These are phyloP conservation scores for Sclerotinia sclerotiorum DNA, from an alignment of 2,329 filamentous ascomycete genomes.

Conservation along the genomic window DNA sequence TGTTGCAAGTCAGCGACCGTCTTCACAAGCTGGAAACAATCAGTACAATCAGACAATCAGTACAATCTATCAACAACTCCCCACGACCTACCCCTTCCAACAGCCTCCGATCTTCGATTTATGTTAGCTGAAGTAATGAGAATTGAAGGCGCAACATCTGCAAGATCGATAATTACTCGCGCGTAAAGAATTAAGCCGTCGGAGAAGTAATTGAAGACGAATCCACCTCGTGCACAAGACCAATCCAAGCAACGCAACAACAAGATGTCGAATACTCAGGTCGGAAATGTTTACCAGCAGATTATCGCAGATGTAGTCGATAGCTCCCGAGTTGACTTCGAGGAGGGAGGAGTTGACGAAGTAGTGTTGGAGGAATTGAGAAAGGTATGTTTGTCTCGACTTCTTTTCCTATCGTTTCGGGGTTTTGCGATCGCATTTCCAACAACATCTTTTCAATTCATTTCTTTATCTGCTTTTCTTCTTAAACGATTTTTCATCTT, in stretches of 20 bases:
- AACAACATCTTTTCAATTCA: slow-evolving; percentile 7
- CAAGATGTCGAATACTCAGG: slow-evolving; percentile 40
- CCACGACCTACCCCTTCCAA: slow-evolving; percentile 9
- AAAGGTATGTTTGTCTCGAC: slow-evolving; percentile 67
- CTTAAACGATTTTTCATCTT: slow-evolving; percentile 1
- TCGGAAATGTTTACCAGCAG: slow-evolving; percentile 74
- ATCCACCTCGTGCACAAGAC: background rate
- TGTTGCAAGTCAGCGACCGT: slow-evolving; percentile 6
- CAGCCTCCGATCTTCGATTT: slow-evolving; percentile 1
- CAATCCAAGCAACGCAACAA: slow-evolving; percentile 20
- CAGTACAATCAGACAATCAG: background rate
- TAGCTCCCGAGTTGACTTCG: slow-evolving; percentile 90
- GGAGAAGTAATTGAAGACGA: slow-evolving; percentile 1
- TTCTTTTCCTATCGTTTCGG: background rate
- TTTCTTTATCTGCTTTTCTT: slow-evolving; percentile 12
- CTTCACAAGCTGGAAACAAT: slow-evolving; percentile 1
- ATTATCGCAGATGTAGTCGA: slow-evolving; percentile 86
- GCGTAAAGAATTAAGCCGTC: slow-evolving; percentile 1
- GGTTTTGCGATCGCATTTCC: slow-evolving; percentile 13
- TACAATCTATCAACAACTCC: background rate
- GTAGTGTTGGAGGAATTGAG: slow-evolving; percentile 82
- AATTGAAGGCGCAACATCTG: background rate
- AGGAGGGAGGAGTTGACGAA: slow-evolving; percentile 91
- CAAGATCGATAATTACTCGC: slow-evolving; percentile 11
- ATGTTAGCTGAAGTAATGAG: background rate